Base-by-base conservation (phyloP, 257 asterid species). In the Paulownia fortunei region DNA sequence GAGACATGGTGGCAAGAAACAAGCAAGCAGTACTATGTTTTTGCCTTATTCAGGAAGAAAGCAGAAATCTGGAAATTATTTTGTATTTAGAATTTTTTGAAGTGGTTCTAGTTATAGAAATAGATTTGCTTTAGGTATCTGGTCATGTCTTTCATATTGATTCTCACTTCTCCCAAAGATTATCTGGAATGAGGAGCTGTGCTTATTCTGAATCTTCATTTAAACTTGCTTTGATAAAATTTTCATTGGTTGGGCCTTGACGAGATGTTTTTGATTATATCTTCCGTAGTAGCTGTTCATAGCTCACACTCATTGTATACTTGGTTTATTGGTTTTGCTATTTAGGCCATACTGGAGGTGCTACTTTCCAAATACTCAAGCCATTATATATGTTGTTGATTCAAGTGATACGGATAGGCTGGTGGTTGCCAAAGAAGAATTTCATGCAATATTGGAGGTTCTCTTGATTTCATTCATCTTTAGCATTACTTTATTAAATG, bases 381-480 rank as follows among this genome's bases (percentile, higher is more conserved):
- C 98, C 85, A 91, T 95, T 63, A 91, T 95, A 76, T 95, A 93
- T 82, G 99, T 95, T 82, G 98, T 96, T 64, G 98, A 96, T 87
- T 96, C 98, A 76, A 96, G 99, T 86, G 99, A 96, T 82, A 93
- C 98, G 8, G 99, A 96, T 80, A 84, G 99, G 88, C 85, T 95
- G 81, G 91, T 89, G 84, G 84, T 90, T 86, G 98, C 98, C 77
- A 95, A 87, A 76, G 99, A 95, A 85, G 98, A 95, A 84, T 93
- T 95, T 83, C 97, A 93, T 80, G 97, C 96, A 62, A 95, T 91
- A 87, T 83, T 95, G 81, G 97, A 93, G 97, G 98, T 92, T 72
- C 69, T 76, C 65, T 71, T 77, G n/a, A 56, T 76, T 73, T 47
- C 51, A 2, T 72, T 54, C 64, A 37, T 21, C 47, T 52, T 49